Percentiles rank a stretch among this genome's conserved stretches.
Evolutionary conservation across 768 basidiomycete genomes (phyloP).

Genomic region (Suillus placidus): DNA sequence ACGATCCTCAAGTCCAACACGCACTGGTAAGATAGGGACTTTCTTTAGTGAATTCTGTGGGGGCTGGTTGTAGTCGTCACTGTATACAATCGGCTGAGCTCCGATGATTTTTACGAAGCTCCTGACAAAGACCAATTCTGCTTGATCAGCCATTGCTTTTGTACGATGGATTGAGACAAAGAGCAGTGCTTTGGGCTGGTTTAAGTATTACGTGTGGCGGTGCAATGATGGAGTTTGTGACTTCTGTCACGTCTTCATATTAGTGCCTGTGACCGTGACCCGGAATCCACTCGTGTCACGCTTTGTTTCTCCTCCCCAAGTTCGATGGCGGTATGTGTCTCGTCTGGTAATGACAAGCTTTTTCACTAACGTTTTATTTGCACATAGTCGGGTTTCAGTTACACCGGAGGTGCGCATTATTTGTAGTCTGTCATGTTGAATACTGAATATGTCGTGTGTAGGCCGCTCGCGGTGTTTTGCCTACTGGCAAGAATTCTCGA

Average conservation of each 20-base stretch:
- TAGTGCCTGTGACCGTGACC: constrained; percentile 18
- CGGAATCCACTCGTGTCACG: constrained; percentile 20
- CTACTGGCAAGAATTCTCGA: constrained; percentile 91
- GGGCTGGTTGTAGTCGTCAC: constrained; percentile 78
- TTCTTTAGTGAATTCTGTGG: constrained; percentile 65
- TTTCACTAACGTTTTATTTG: constrained; percentile 17
- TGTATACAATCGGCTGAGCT: constrained; percentile 66
- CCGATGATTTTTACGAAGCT: constrained; percentile 65
- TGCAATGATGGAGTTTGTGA: constrained; percentile 6
- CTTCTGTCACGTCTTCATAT: not conserved
- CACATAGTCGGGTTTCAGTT: constrained; percentile 64
- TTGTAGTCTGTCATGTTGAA: not conserved
- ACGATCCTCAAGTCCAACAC: constrained; percentile 24
- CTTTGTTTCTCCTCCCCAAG: constrained; percentile 14
- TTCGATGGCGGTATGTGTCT: constrained; percentile 42
- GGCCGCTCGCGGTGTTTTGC: constrained; percentile 86
- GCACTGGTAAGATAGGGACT: constrained; percentile 70
- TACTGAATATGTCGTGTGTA: constrained; percentile 30
- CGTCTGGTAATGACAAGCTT: not conserved
- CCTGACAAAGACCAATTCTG: constrained; percentile 64
- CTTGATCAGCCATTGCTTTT: constrained; percentile 54
- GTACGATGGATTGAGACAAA: constrained; percentile 1
- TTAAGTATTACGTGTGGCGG: not conserved
- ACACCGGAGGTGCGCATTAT: constrained; percentile 54
- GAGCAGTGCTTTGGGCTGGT: not conserved